Evolutionary conservation across 495 filamentous ascomycete genomes (phyloP), one percentile per base, ranked within the genome.

Genomic region (Mycothermus thermophilus): DNA sequence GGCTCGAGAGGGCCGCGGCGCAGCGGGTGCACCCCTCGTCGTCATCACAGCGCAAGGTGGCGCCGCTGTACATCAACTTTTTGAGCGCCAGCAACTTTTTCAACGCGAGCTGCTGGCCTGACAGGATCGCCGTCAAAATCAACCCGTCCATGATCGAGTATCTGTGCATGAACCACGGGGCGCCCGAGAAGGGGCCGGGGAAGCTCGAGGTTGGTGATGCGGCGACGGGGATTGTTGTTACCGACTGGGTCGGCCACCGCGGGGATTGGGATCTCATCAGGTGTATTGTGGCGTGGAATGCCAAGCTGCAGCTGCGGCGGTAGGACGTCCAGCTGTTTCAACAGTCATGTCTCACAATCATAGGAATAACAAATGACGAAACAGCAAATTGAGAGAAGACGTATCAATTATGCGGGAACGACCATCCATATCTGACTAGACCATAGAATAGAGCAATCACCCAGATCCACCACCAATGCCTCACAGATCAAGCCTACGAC

Each of bases 261-360:
- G 90, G 83, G 0, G 83, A 97, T 59, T 97, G 92, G 92, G 87
- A 94, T 58, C 62, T 96, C 12, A 77, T 92, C 26, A 73, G 81
- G 46, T 79, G 81, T 55, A 77, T 94, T 49, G 79, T 95, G 5
- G 86, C 83, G 11, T 86, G 90, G 83, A 97, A 97, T 52, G 74
- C 74, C 13, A 80, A 69, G 47, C 52, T 92, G 50, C 67, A 75
- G 48, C 51, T 79, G 51, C 55, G 35, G 44, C 39, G 27, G 20
- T 57, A 48, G 41, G 21, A 25, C 26, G 40, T 40, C 13, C 29
- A 24, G 27, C 35, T 47, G 34, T 11, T 30, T n/a, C 25, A 10
- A 11, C n/a, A n/a, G n/a, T n/a, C n/a, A n/a, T n/a, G n/a, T n/a
- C n/a, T n/a, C n/a, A n/a, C n/a, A n/a, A n/a, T n/a, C n/a, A n/a